Percentiles rank a stretch among this genome's conserved stretches.
These are phyloP conservation scores for Suhomyces bokatorum DNA, from an alignment of 1,139 yeast genomes.

Conservation along the genomic window DNA sequence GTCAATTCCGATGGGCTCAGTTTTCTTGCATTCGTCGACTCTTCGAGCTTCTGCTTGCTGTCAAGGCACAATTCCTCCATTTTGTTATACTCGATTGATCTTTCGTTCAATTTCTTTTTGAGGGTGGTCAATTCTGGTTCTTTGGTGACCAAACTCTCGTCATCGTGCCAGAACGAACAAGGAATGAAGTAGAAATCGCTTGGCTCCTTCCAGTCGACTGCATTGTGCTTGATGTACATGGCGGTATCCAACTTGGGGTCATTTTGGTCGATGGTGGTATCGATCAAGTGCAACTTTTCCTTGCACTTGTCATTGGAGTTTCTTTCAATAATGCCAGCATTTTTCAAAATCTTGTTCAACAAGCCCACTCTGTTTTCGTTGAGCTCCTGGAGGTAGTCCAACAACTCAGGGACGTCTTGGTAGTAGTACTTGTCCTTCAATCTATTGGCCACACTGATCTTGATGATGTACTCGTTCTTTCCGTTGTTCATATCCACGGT, in stretches of 20 bases:
- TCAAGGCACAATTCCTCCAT: constrained; percentile 46
- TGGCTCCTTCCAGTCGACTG: constrained; percentile 79
- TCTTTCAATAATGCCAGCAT: constrained; percentile 66
- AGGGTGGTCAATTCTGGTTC: constrained; percentile 67
- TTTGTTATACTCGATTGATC: constrained; percentile 48
- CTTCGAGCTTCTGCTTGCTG: constrained; percentile 54
- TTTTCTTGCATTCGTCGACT: constrained; percentile 39
- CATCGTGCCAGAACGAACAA: constrained; percentile 96
- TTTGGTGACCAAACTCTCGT: constrained; percentile 68
- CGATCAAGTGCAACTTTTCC: constrained; percentile 54
- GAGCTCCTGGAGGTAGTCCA: constrained; percentile 83
- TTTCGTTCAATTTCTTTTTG: constrained; percentile 56
- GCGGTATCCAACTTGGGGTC: constrained; percentile 75
- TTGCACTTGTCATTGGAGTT: constrained; percentile 54
- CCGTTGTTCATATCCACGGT: constrained; percentile 81
- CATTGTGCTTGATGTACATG: constrained; percentile 91
- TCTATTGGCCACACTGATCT: constrained; percentile 82
- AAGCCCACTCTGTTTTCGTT: constrained; percentile 78
- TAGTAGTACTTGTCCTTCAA: constrained; percentile 89
- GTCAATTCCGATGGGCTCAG: constrained; percentile 34
- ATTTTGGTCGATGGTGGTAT: constrained; percentile 66
- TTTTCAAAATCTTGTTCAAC: constrained; percentile 67
- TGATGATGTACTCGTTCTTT: constrained; percentile 79
- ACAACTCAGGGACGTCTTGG: constrained; percentile 89
- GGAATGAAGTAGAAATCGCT: constrained; percentile 82